Base-by-base conservation (phyloP, 805 yeast species). In the Saccharomyces eubayanus region DNA sequence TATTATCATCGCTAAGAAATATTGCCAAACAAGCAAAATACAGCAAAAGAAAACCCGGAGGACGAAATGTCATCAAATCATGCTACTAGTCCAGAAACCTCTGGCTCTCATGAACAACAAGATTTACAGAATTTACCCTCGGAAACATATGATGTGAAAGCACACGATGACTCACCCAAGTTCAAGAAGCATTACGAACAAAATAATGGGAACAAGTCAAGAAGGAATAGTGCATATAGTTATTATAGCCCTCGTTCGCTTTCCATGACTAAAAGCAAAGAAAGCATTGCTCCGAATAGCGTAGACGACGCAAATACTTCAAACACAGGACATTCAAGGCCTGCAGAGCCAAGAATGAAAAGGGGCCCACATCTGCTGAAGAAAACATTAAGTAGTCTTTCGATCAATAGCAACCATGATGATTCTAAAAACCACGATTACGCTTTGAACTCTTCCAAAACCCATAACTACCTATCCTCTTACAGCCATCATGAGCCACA, bases 301-400 rank as follows among this genome's bases (percentile, higher is more conserved):
- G n/a, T 47, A 36, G 14, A 11, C 20, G 30, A 43, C 20, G 27
- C 5, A 10, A n/a, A 28, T 14, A 11, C 16, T 31, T n/a, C 53
- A 6, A 27, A 47, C 21, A 40, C 48, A 27, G 43, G 31, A 41
- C 28, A 50, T 41, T 10, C 47, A 20, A n/a, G 50, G 31, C 28
- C 46, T 24, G 43, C 29, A 16, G 50, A 54, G n/a, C 47, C 49
- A 21, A 53, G 48, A 48, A 51, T 59, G 53, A 58, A 53, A 52
- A 59, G 55, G 48, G 59, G 57, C 10, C 57, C 60, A 2, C 48
- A 53, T 8, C 31, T 56, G 12, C 46, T 58, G 40, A 57, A 59
- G 53, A 63, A 59, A 40, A 63, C 68, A 9, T 47, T 64, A 20
- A 63, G 67, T 49, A 59, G 58, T 54, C 47, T 64, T 24, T 62